Evolutionary conservation across 2,329 filamentous ascomycete genomes (phyloP).

Genomic region (Rugonectria rugulosa): DNA sequence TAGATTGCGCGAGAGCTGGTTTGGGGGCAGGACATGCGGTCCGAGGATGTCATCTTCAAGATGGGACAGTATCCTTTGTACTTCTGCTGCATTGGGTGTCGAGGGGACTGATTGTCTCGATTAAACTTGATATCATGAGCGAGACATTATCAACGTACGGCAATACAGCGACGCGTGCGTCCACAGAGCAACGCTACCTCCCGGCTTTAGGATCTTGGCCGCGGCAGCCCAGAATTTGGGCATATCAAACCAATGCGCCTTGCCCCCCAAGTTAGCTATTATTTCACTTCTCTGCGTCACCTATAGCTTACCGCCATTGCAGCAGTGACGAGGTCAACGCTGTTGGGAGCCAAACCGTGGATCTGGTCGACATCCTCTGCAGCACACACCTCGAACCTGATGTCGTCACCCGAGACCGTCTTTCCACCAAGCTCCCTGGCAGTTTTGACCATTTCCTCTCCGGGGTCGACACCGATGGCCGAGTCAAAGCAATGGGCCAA

Average conservation of each 20-base stretch:
- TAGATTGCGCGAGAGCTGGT: too few species aligned
- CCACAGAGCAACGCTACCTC: constrained; percentile 63
- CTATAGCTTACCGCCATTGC: too few species aligned
- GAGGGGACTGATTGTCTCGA: too few species aligned
- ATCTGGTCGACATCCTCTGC: constrained; percentile 54
- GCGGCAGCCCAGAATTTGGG: constrained; percentile 56
- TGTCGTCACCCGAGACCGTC: constrained; percentile 31
- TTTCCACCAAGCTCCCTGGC: constrained; percentile 48
- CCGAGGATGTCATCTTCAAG: too few species aligned
- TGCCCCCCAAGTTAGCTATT: too few species aligned
- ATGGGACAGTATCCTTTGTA: too few species aligned
- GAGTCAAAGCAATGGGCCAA: constrained; percentile 55
- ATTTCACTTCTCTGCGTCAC: too few species aligned
- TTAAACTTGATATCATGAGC: too few species aligned
- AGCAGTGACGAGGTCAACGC: constrained; percentile 59
- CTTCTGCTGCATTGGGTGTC: too few species aligned
- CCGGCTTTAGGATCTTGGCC: constrained; percentile 54
- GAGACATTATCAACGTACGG: too few species aligned
- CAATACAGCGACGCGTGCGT: too few species aligned
- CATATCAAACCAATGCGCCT: constrained; percentile 69
- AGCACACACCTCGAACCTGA: constrained; percentile 46
- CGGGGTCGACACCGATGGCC: constrained; percentile 60
- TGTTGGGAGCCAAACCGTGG: constrained; percentile 41
- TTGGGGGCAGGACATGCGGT: too few species aligned
- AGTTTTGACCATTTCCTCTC: constrained; percentile 59